These are phyloP conservation scores for Fusarium vanettenii DNA, from an alignment of 2,329 filamentous ascomycete genomes.

Conservation along the genomic window DNA sequence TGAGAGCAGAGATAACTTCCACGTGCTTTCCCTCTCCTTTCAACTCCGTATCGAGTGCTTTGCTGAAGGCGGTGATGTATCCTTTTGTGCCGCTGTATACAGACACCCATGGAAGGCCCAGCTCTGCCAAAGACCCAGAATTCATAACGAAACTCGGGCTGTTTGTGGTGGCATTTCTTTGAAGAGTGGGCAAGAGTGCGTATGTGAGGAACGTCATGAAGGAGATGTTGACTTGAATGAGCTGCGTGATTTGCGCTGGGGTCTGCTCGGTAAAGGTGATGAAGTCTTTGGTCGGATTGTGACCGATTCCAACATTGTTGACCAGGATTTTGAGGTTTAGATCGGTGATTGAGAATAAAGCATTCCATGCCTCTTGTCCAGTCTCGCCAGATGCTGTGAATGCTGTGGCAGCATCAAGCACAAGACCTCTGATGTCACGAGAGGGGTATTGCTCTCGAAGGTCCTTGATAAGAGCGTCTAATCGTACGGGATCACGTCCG, in stretches of 20 bases:
- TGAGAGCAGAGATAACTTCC: background rate
- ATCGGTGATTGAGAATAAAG: background rate
- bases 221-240: conserved; percentile 5
- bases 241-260: background rate
- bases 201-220: conserved; percentile 4
- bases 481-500: background rate
- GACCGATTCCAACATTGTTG: conserved; percentile 1
- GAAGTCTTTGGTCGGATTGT: background rate
- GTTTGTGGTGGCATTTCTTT: background rate
- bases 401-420: conserved; percentile 1
- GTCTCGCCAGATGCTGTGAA: background rate
- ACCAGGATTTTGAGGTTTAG: background rate
- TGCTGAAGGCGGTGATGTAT: conserved; percentile 8
- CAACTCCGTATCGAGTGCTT: background rate
- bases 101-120: conserved; percentile 3
- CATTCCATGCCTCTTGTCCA: background rate
- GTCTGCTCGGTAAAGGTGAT: conserved; percentile 1
- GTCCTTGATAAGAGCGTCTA: background rate
- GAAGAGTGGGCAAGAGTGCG: background rate
- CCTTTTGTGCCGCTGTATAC: conserved; percentile 4
- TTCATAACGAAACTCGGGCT: conserved; percentile 4
- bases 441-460: background rate
- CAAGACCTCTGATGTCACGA: background rate
- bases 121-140: conserved; percentile 4
- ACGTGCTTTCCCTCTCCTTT: background rate